phyloP scores from a whole-genome alignment of 1,284 basidiomycete species.

The Puccinia brachypodii region DNA sequence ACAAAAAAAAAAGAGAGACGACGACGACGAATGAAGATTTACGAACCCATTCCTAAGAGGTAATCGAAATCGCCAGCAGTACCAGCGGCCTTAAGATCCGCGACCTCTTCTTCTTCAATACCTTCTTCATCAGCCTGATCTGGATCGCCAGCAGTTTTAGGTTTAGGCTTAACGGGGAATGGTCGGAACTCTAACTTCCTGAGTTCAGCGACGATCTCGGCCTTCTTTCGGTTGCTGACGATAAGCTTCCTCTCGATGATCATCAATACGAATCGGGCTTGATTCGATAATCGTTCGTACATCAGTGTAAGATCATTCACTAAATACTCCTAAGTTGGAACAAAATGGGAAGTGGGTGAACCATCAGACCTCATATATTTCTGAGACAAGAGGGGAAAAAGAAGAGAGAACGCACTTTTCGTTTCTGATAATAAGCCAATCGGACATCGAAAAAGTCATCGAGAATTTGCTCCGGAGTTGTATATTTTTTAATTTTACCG shows the following conservation, averaged over 20 bases:
- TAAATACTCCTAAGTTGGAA: constrained; percentile 68
- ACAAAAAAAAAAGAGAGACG: constrained; percentile 39
- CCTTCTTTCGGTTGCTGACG: constrained; percentile 90
- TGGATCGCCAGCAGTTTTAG: constrained; percentile 69
- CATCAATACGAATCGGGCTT: constrained; percentile 96
- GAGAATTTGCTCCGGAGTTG: constrained; percentile 83
- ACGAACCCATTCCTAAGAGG: constrained; percentile 77
- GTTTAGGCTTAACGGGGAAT: constrained; percentile 70
- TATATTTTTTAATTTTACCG: constrained; percentile 93
- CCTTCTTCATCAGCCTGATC: constrained; percentile 64
- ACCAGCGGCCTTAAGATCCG: constrained; percentile 60
- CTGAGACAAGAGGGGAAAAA: background rate
- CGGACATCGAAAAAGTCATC: constrained; percentile 91
- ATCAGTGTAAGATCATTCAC: constrained; percentile 79
- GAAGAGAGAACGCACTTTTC: constrained; percentile 68
- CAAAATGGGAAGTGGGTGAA: background rate
- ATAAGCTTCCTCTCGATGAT: constrained; percentile 84
- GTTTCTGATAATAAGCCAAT: constrained; percentile 86
- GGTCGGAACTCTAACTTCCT: constrained; percentile 80
- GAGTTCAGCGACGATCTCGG: constrained; percentile 79
- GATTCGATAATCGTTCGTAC: constrained; percentile 86
- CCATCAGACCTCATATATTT: background rate
- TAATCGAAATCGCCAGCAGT: constrained; percentile 82
- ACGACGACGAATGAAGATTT: background rate
- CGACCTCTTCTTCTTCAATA: constrained; percentile 64